phyloP scores from a whole-genome alignment of 2,329 filamentous ascomycete genomes.

The Alternaria brassicicola region DNA sequence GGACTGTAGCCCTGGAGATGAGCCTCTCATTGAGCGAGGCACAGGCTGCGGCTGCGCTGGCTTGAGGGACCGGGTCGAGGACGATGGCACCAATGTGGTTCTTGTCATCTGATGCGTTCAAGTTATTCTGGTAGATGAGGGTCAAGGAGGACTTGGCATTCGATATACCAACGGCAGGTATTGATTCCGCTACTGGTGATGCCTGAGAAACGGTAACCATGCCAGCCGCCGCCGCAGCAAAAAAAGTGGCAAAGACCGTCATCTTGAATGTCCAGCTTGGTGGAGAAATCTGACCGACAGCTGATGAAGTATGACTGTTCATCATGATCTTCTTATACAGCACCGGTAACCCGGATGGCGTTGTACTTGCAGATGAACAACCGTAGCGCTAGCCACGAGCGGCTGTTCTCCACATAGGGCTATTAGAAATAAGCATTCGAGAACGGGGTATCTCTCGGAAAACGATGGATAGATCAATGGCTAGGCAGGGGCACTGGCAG shows the following conservation, averaged over 20 bases:
- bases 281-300: slow-evolving; percentile 1
- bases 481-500: slow-evolving; percentile 34
- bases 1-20: slow-evolving; percentile 51
- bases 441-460: slow-evolving; percentile 28
- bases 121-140: slow-evolving; percentile 61
- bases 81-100: slow-evolving; percentile 61
- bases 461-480: slow-evolving; percentile 30
- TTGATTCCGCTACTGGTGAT: slow-evolving; percentile 24
- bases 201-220: slow-evolving; percentile 25
- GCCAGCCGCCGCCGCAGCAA: slow-evolving; percentile 29
- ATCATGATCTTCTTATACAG: slow-evolving; percentile 22
- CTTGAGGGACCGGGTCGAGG: slow-evolving; percentile 51
- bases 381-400: slow-evolving; percentile 22
- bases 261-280: slow-evolving; percentile 18
- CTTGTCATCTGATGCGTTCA: slow-evolving; percentile 59
- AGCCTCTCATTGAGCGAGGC: slow-evolving; percentile 56
- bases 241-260: slow-evolving; percentile 29
- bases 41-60: slow-evolving; percentile 54
- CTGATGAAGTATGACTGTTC: neutral
- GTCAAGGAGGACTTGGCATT: slow-evolving; percentile 54
- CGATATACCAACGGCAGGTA: slow-evolving; percentile 19
- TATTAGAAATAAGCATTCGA: slow-evolving; percentile 37
- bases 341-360: slow-evolving; percentile 38
- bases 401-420: slow-evolving; percentile 25
- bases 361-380: slow-evolving; percentile 18